Evolutionary conservation across 2,329 filamentous ascomycete species (phyloP).

Genomic region (Diaporthe velutina): DNA sequence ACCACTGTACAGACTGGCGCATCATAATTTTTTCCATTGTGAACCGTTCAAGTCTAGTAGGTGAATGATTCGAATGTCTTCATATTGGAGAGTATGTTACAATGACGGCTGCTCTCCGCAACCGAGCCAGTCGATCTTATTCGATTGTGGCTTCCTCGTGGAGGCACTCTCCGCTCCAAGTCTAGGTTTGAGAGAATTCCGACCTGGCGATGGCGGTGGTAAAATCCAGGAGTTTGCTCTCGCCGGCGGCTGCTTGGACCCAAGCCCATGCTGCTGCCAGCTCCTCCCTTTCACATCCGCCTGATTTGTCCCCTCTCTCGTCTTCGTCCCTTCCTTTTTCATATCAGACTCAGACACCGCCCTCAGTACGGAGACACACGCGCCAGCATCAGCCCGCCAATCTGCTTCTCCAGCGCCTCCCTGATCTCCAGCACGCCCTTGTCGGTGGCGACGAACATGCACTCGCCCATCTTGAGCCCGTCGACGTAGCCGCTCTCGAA

Average conservation of each 20-base stretch:
- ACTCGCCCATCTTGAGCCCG: slow-evolving; percentile 85
- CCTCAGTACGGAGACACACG: slow-evolving; percentile 62
- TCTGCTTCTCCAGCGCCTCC: slow-evolving; percentile 83
- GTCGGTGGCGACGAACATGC: slow-evolving; percentile 83
- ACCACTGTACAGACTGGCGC: too few species aligned
- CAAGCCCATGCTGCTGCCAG: neutral
- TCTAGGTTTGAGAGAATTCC: neutral
- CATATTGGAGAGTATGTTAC: slow-evolving; percentile 9
- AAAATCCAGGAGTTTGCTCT: neutral
- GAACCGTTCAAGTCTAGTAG: neutral
- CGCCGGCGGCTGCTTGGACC: neutral
- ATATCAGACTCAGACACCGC: neutral
- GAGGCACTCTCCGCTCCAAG: neutral
- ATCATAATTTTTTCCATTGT: neutral
- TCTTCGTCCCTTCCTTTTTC: neutral
- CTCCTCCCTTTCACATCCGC: too few species aligned
- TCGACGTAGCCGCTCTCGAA: slow-evolving; percentile 77
- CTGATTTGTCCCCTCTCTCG: neutral
- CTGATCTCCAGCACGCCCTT: slow-evolving; percentile 83
- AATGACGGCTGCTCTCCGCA: slow-evolving; percentile 5
- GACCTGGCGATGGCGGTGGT: too few species aligned
- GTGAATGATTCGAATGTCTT: neutral
- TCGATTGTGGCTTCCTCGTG: neutral
- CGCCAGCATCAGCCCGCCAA: slow-evolving; percentile 86
- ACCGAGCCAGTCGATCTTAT: neutral